Conservation (phyloP, 148 eudicot genomes). For the Nepenthes mirabilis region DNA sequence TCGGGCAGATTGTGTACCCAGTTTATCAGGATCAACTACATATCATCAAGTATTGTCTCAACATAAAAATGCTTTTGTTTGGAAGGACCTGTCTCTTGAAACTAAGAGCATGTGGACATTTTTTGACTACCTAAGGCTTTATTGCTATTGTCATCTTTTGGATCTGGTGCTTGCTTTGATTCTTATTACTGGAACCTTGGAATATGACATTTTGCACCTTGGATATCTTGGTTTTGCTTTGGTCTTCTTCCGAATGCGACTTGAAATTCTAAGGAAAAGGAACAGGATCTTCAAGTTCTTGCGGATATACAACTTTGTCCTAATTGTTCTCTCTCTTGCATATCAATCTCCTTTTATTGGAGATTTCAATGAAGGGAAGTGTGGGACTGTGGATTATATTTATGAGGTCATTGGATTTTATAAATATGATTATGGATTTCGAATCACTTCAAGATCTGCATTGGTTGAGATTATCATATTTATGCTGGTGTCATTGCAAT, state of each 20-base stretch:
- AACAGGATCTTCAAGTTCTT: conserved; percentile 84
- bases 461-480: conserved; percentile 89
- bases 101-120: conserved; percentile 99
- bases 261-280: conserved; percentile 79
- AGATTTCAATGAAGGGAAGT: conserved; percentile 65
- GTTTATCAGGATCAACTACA: conserved; percentile 63
- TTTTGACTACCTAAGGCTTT: conserved; percentile 88
- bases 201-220: conserved; percentile 91
- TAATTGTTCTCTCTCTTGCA: conserved; percentile 89
- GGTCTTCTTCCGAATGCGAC: conserved; percentile 81
- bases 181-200: conserved; percentile 91
- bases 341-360: conserved; percentile 96
- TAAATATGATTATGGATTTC: conserved; percentile 91
- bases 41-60: conserved; percentile 82
- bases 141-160: conserved; percentile 95
- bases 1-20: conserved; percentile 67
- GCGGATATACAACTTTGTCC: conserved; percentile 82
- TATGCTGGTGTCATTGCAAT: conserved; percentile 80
- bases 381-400: conserved; percentile 73
- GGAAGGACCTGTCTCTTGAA: conserved; percentile 97
- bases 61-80: conserved; percentile 77
- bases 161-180: conserved; percentile 93
- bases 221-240: conserved; percentile 98
- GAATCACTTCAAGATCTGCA: conserved; percentile 95
- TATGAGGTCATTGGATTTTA: conserved; percentile 93